These are phyloP conservation scores for Lycium ferocissimum DNA, from an alignment of 257 asterid genomes.

Conservation along the genomic window DNA sequence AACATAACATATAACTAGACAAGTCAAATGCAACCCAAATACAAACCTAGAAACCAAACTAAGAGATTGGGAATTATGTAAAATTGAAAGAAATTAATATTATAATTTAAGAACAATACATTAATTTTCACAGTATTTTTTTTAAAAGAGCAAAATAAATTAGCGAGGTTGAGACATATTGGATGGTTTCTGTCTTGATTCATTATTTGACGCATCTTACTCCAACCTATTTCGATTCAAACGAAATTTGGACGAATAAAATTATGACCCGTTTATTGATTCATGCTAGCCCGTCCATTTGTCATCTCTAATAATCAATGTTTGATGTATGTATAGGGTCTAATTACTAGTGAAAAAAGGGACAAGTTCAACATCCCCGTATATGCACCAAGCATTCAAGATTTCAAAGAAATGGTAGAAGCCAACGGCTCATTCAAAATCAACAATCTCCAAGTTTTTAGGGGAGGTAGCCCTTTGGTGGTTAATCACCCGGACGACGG, in stretches of 20 bases:
- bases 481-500: conserved; percentile 77
- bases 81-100: too few relatives aligned
- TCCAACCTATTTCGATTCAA: background rate
- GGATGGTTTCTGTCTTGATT: too few relatives aligned
- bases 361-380: conserved; percentile 93
- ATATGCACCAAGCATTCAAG: conserved; percentile 87
- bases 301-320: background rate
- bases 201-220: background rate
- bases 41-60: too few relatives aligned
- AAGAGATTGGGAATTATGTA: too few relatives aligned
- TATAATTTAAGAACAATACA: too few relatives aligned
- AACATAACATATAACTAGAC: too few relatives aligned
- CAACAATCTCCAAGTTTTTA: conserved; percentile 75
- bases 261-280: background rate
- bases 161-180: too few relatives aligned
- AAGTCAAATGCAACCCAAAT: too few relatives aligned
- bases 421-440: conserved; percentile 69
- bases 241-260: too few relatives aligned
- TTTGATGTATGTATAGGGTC: conserved; percentile 54
- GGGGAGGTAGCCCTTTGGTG: conserved; percentile 95
- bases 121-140: too few relatives aligned
- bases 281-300: background rate
- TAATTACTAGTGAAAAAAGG: conserved; percentile 71
- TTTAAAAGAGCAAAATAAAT: too few relatives aligned
- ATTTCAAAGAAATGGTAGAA: conserved; percentile 90